Evolutionary conservation across 495 filamentous ascomycete species (phyloP).

Genomic region (Daldinia bambusicola): DNA sequence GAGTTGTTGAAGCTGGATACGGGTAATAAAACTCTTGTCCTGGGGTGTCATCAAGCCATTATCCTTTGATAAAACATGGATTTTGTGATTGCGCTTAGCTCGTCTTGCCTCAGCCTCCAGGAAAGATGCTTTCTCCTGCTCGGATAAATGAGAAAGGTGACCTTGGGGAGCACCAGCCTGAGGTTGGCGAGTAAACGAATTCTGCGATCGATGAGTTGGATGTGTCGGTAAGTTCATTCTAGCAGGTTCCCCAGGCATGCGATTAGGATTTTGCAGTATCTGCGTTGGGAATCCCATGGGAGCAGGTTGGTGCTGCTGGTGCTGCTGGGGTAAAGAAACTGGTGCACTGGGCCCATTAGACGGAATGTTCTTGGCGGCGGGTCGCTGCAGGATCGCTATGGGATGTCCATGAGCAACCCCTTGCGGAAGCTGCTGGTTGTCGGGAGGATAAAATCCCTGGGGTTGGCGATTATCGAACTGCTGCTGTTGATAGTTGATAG

Average conservation of each 20-base stretch:
- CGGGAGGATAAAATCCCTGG: conserved; percentile 39
- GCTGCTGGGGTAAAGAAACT: conserved; percentile 48
- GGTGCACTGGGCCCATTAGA: conserved; percentile 41
- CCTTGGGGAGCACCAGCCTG: conserved; percentile 71
- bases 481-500: conserved; percentile 37
- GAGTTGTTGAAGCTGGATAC: conserved; percentile 96
- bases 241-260: conserved; percentile 52
- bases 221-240: conserved; percentile 50
- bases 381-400: conserved; percentile 60
- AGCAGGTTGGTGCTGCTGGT: conserved; percentile 63
- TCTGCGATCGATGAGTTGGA: conserved; percentile 51
- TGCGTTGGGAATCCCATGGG: conserved; percentile 63
- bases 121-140: conserved; percentile 80
- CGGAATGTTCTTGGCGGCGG: conserved; percentile 51
- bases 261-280: conserved; percentile 63
- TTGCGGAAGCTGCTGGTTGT: conserved; percentile 42
- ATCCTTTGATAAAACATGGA: conserved; percentile 88
- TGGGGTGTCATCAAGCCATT: conserved; percentile 99
- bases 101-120: conserved; percentile 91
- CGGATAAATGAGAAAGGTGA: conserved; percentile 81
- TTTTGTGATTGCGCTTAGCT: conserved; percentile 98
- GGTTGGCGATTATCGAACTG: conserved; percentile 43
- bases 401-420: conserved; percentile 52
- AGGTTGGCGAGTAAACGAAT: conserved; percentile 51
- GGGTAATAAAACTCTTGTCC: conserved; percentile 99